phyloP scores from a whole-genome alignment of 2,329 filamentous ascomycete genomes.

The Tolypocladium cylindrosporum region DNA sequence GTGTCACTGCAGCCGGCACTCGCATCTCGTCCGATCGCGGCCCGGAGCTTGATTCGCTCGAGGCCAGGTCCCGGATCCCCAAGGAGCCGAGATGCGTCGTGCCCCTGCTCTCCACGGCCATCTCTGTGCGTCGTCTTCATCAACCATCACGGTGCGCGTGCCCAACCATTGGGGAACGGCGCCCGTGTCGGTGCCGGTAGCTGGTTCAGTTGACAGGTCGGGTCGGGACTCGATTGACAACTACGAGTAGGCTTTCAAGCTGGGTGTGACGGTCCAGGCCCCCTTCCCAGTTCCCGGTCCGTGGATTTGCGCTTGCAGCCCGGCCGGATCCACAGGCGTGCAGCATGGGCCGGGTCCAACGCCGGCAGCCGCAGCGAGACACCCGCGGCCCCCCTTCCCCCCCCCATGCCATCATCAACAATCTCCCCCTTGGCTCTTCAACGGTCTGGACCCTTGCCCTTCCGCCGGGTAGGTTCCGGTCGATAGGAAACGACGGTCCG shows the following conservation, averaged over 20 bases:
- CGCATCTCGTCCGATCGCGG: background rate
- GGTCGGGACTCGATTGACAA: background rate
- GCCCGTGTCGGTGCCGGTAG: background rate
- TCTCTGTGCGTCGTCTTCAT: background rate
- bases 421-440: background rate
- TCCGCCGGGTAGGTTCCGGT: background rate
- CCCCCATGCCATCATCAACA: background rate
- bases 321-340: background rate
- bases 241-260: background rate
- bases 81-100: background rate
- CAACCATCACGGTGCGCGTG: background rate
- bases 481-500: background rate
- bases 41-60: background rate
- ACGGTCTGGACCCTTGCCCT: background rate
- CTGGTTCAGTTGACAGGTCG: background rate
- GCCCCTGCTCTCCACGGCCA: background rate
- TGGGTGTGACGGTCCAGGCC: background rate
- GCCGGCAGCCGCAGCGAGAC: background rate
- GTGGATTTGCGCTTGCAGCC: background rate
- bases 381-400: background rate
- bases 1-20: background rate
- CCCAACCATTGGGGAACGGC: background rate
- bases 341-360: background rate
- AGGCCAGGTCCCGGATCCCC: background rate
- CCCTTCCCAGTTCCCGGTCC: conserved; percentile 1